These are phyloP conservation scores for Trichaptum fuscoviolaceum DNA, from an alignment of 768 basidiomycete genomes.

Conservation along the genomic window DNA sequence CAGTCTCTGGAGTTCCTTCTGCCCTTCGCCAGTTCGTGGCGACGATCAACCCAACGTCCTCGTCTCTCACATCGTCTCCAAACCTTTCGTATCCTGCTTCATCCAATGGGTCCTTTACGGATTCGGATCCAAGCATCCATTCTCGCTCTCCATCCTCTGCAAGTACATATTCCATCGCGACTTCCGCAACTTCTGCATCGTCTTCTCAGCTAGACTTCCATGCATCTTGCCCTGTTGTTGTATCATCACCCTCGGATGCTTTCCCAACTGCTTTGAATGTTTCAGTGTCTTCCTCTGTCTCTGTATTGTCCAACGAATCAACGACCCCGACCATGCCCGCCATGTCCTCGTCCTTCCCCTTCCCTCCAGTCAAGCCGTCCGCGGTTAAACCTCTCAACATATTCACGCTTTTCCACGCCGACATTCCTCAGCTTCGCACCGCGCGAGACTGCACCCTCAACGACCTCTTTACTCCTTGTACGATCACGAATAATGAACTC, in stretches of 20 bases:
- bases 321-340: constrained; percentile 2
- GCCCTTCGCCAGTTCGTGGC: background rate
- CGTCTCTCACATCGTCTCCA: background rate
- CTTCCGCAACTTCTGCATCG: background rate
- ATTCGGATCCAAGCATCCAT: background rate
- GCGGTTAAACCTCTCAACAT: background rate
- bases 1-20: background rate
- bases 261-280: constrained; percentile 1
- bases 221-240: background rate
- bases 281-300: background rate
- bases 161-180: background rate
- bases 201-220: background rate
- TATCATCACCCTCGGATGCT: background rate
- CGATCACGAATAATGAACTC: background rate
- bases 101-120: background rate
- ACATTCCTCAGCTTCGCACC: background rate
- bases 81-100: background rate
- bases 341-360: background rate
- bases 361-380: background rate
- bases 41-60: background rate
- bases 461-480: background rate
- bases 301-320: background rate
- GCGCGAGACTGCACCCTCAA: background rate
- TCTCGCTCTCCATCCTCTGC: background rate
- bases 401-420: background rate